phyloP scores from a whole-genome alignment of 1,284 basidiomycete genomes.

The Tremellales sp. region DNA sequence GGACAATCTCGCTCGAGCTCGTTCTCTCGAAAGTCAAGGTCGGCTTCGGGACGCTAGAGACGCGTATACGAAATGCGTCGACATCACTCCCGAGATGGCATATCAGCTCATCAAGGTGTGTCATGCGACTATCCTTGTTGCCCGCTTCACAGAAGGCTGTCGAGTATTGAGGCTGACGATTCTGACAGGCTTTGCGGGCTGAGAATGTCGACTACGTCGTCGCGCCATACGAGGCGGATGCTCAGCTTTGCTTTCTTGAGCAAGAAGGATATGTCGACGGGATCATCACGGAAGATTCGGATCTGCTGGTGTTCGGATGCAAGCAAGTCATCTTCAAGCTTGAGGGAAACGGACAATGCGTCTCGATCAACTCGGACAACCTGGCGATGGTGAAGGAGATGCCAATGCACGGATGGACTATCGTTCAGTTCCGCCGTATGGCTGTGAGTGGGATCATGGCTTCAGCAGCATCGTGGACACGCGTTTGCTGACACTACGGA shows the following conservation, averaged over 20 bases:
- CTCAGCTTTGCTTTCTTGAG: constrained; percentile 92
- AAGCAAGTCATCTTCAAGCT: constrained; percentile 72
- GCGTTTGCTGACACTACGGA: not conserved
- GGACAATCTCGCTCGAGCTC: constrained; percentile 59
- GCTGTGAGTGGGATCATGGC: constrained; percentile 51
- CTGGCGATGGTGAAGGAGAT: constrained; percentile 71
- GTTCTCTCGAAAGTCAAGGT: constrained; percentile 69
- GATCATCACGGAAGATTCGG: constrained; percentile 96
- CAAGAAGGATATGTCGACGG: constrained; percentile 77
- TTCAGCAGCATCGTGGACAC: not conserved
- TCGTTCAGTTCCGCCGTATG: constrained; percentile 87
- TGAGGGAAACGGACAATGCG: constrained; percentile 71
- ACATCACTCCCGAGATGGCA: constrained; percentile 96
- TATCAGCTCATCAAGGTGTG: constrained; percentile 91
- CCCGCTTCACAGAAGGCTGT: not conserved
- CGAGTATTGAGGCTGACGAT: not conserved
- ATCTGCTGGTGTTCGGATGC: constrained; percentile 95
- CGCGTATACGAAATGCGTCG: constrained; percentile 82
- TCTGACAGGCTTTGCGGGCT: constrained; percentile 67
- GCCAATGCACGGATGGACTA: constrained; percentile 82
- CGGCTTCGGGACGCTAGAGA: constrained; percentile 77
- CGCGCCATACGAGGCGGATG: constrained; percentile 98
- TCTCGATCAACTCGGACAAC: constrained; percentile 71
- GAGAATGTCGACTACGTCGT: constrained; percentile 82
- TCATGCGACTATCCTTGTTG: not conserved